These are phyloP conservation scores for Lactarius hatsudake DNA, from an alignment of 768 basidiomycete genomes.

Conservation along the genomic window DNA sequence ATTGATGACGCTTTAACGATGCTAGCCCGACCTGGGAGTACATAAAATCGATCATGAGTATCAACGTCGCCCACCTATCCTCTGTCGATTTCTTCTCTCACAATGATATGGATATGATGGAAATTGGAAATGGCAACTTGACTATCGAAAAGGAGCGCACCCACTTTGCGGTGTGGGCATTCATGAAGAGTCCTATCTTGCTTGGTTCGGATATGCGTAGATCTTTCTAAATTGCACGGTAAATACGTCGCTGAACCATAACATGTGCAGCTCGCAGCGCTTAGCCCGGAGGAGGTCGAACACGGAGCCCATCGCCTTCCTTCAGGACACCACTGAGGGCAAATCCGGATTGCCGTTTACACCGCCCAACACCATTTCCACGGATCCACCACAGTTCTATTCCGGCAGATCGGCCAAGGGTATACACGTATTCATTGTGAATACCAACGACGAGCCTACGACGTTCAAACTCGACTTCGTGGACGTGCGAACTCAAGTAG, in stretches of 20 bases:
- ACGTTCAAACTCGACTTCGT: slow-evolving; percentile 48
- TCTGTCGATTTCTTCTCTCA: slow-evolving; percentile 48
- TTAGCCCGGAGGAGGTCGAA: slow-evolving; percentile 47
- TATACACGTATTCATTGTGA: slow-evolving; percentile 54
- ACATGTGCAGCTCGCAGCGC: slow-evolving; percentile 39
- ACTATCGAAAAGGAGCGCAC: slow-evolving; percentile 51
- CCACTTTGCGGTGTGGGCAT: slow-evolving; percentile 58
- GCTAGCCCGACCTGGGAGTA: slow-evolving; percentile 47
- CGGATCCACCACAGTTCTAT: slow-evolving; percentile 46
- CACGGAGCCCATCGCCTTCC: slow-evolving; percentile 51
- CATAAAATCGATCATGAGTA: slow-evolving; percentile 45
- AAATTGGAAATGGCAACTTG: slow-evolving; percentile 47
- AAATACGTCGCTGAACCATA: not conserved
- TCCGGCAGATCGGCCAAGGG: slow-evolving; percentile 33
- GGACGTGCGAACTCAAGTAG: slow-evolving; percentile 37
- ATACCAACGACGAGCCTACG: slow-evolving; percentile 39
- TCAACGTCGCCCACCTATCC: slow-evolving; percentile 42
- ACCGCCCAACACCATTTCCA: slow-evolving; percentile 39
- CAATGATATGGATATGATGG: slow-evolving; percentile 62
- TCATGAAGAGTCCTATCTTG: slow-evolving; percentile 57
- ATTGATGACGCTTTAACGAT: not conserved
- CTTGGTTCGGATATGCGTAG: slow-evolving; percentile 39
- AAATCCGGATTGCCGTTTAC: slow-evolving; percentile 39
- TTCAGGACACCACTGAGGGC: slow-evolving; percentile 47
- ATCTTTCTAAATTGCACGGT: not conserved